Evolutionary conservation across 352 stramenopile species (phyloP), one percentile per base, ranked within the genome.

Genomic region (Phytophthora chlamydospora): DNA sequence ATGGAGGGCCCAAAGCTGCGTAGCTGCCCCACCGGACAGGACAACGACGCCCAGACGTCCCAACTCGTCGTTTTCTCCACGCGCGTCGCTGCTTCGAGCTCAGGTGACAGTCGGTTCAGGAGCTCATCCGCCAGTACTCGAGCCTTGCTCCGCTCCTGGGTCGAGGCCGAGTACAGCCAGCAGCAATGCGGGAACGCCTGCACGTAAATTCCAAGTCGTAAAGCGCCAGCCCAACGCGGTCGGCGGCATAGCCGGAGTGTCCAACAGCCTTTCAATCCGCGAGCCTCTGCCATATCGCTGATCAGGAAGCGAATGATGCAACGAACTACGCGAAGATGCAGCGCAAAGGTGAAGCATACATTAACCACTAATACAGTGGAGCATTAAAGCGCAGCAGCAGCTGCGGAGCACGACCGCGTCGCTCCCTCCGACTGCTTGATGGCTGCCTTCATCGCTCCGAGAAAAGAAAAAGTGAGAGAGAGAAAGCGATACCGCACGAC

Each of bases 261-360:
- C 75, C 13, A 88, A 77, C 27, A 39, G 36, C 6, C 58, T 90
- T 3, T 83, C 73, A 6, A 40, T 57, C 19, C 75, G 78, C 2
- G 78, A 88, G 24, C 63, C 68, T 46, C 44, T 90, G 47, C 81
- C 75, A 19, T 90, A 89, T 53, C 75, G 78, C 36, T 90, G 61
- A 80, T 31, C 48, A 17, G 13, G 21, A 16, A 47, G 17, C 32
- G 14, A 49, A 48, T 8, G 29, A 51, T 49, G 19, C 45, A 60
- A 54, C 46, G 49, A 41, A 59, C 48, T 57, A 59, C 50, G 54
- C 38, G 17, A 32, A 49, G 29, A 66, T 71, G 62, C 53, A 69
- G 66, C 53, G 60, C 60, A 61, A 74, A 74, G 24, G 2, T 48
- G 17, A 61, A 69, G 54, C 55, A 57, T 74, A 69, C 60, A 74